phyloP scores from a whole-genome alignment of 768 basidiomycete species.

The Podaxis mareebaensis region DNA sequence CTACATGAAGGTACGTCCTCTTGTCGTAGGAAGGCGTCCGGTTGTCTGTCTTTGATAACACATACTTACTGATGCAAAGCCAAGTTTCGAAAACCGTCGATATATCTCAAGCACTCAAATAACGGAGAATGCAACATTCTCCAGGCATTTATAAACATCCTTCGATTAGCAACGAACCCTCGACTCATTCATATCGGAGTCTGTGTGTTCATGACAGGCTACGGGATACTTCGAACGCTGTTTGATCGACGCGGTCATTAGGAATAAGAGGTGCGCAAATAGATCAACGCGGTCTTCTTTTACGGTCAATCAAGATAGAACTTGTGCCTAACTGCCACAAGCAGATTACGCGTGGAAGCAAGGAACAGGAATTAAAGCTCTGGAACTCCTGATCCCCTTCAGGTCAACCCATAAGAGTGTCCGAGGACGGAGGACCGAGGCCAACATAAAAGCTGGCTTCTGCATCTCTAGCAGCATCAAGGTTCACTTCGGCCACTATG shows the following conservation, averaged over 20 bases:
- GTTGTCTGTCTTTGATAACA: too few species aligned
- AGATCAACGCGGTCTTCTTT: not conserved
- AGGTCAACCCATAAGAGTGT: not conserved
- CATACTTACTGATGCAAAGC: too few species aligned
- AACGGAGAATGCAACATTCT: not conserved
- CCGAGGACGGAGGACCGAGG: slow-evolving; percentile 3
- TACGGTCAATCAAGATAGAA: slow-evolving; percentile 6
- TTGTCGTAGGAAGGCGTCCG: too few species aligned
- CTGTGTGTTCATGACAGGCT: not conserved
- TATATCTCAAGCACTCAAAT: too few species aligned
- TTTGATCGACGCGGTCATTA: not conserved
- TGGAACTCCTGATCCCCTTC: not conserved
- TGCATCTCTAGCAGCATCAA: not conserved
- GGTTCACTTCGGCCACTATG: slow-evolving; percentile 11
- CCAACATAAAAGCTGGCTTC: slow-evolving; percentile 6
- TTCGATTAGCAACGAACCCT: not conserved
- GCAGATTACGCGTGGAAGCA: slow-evolving; percentile 8
- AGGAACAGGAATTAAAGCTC: slow-evolving; percentile 5
- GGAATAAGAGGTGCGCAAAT: not conserved
- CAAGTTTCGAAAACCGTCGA: too few species aligned
- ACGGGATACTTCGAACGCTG: not conserved
- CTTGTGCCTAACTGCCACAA: slow-evolving; percentile 13
- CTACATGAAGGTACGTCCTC: too few species aligned
- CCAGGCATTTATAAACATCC: not conserved
- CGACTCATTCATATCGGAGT: not conserved